Conservation (phyloP, 2,329 filamentous ascomycete species). For the Colletotrichum cordylinicola region DNA sequence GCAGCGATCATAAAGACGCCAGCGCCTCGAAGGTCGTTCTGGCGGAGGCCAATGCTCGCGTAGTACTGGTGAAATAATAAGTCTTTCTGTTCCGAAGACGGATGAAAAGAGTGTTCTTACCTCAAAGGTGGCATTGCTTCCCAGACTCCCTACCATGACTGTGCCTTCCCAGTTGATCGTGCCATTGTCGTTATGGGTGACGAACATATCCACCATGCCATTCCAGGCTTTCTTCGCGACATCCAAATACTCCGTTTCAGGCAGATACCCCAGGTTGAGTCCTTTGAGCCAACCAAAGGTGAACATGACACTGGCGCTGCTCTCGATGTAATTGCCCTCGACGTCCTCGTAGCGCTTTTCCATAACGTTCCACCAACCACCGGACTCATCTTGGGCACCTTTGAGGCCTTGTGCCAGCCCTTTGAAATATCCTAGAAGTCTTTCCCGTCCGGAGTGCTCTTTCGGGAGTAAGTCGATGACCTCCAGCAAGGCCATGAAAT, state of each 20-base stretch:
- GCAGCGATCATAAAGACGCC: constrained; percentile 34
- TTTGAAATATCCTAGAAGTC: constrained; percentile 43
- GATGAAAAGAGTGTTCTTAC: constrained; percentile 32
- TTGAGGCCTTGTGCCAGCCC: constrained; percentile 47
- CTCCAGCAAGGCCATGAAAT: constrained; percentile 56
- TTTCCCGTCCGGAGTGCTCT: constrained; percentile 37
- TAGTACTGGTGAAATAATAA: constrained; percentile 26
- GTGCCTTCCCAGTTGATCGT: constrained; percentile 58
- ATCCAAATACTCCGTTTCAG: constrained; percentile 23
- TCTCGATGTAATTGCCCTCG: constrained; percentile 65
- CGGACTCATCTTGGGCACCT: constrained; percentile 43
- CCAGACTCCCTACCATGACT: constrained; percentile 56
- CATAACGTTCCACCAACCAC: constrained; percentile 66
- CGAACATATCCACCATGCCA: constrained; percentile 47
- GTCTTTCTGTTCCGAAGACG: background rate
- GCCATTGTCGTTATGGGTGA: constrained; percentile 51
- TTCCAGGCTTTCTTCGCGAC: constrained; percentile 32
- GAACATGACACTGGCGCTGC: constrained; percentile 64
- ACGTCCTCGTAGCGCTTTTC: constrained; percentile 49
- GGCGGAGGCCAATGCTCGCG: constrained; percentile 28
- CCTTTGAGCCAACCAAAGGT: constrained; percentile 56
- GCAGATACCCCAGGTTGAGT: constrained; percentile 31
- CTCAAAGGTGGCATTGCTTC: constrained; percentile 53
- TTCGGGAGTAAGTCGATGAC: constrained; percentile 50
- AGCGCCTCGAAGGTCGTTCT: constrained; percentile 33